phyloP scores from a whole-genome alignment of 2,329 filamentous ascomycete species.

The Stachybotrys chartarum region DNA sequence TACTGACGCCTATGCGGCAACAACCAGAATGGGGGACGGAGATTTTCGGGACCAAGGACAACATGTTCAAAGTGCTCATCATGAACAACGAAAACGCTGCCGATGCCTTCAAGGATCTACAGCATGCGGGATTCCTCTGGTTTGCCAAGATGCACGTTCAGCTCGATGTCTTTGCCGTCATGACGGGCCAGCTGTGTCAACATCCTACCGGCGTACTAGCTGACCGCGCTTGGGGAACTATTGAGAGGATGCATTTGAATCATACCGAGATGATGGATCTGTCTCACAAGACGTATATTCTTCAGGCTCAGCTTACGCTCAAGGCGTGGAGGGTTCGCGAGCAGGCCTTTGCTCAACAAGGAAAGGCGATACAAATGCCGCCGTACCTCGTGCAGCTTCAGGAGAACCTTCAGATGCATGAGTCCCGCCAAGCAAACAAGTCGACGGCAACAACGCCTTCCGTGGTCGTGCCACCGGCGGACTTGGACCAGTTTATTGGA shows the following conservation, averaged over 20 bases:
- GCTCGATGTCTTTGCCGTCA: conserved; percentile 46
- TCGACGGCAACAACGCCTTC: conserved; percentile 19
- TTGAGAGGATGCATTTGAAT: conserved; percentile 38
- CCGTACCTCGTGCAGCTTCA: conserved; percentile 38
- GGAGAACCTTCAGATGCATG: conserved; percentile 30
- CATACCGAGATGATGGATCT: conserved; percentile 45
- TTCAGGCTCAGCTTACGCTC: conserved; percentile 39
- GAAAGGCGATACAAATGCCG: conserved; percentile 32
- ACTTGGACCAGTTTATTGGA: conserved; percentile 34
- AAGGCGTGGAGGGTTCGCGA: conserved; percentile 48
- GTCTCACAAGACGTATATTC: conserved; percentile 33
- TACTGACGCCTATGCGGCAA: conserved; percentile 38
- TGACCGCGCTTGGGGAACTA: conserved; percentile 44
- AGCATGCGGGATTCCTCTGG: conserved; percentile 45
- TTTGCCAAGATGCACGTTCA: conserved; percentile 48
- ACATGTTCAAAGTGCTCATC: conserved; percentile 48
- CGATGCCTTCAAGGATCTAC: conserved; percentile 33
- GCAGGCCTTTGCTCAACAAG: conserved; percentile 27
- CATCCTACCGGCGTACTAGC: conserved; percentile 41
- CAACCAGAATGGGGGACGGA: conserved; percentile 44
- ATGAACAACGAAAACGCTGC: conserved; percentile 40
- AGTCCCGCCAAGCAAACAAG: conserved; percentile 24
- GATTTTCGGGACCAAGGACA: conserved; percentile 41
- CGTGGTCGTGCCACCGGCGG: conserved; percentile 16
- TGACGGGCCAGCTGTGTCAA: conserved; percentile 45